Percentiles rank a stretch among this genome's conserved stretches.
Conservation (phyloP, 2,329 filamentous ascomycete species). For the Colletotrichum musicola region DNA sequence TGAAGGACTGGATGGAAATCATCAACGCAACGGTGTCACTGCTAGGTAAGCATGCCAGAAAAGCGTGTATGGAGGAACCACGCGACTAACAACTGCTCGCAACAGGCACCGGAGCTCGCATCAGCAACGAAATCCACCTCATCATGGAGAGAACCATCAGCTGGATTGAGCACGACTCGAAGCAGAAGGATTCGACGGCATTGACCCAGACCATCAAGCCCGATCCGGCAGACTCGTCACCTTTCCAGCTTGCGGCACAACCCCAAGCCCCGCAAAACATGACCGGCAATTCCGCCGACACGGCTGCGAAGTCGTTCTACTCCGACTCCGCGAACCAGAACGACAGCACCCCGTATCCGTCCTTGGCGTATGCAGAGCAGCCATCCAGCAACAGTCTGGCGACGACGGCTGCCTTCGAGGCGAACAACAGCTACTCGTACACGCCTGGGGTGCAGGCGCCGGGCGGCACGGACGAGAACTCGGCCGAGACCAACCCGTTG, state of each 20-base stretch:
- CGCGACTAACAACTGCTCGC: constrained; percentile 25
- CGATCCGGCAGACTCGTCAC: constrained; percentile 20
- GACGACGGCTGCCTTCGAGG: constrained; percentile 29
- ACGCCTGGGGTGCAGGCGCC: constrained; percentile 22
- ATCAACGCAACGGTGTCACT: constrained; percentile 75
- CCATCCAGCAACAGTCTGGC: constrained; percentile 40
- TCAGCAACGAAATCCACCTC: constrained; percentile 58
- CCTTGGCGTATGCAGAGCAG: constrained; percentile 48
- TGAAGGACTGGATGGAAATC: constrained; percentile 77
- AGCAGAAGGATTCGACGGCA: constrained; percentile 41
- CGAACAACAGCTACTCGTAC: constrained; percentile 35
- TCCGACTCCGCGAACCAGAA: constrained; percentile 42
- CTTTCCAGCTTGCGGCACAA: constrained; percentile 23
- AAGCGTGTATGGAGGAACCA: neutral
- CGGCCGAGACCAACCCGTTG: constrained; percentile 52
- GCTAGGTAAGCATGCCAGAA: constrained; percentile 65
- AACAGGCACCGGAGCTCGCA: constrained; percentile 58
- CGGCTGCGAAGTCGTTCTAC: constrained; percentile 48
- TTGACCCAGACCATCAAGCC: constrained; percentile 26
- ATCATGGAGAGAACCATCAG: constrained; percentile 65
- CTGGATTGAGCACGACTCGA: constrained; percentile 64
- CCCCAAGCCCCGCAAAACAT: constrained; percentile 19
- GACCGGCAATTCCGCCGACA: constrained; percentile 33
- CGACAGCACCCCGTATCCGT: constrained; percentile 46
- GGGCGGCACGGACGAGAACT: constrained; percentile 40